Evolutionary conservation across 1,139 yeast species (phyloP).

Genomic region (Yamadazyma triangularis): DNA sequence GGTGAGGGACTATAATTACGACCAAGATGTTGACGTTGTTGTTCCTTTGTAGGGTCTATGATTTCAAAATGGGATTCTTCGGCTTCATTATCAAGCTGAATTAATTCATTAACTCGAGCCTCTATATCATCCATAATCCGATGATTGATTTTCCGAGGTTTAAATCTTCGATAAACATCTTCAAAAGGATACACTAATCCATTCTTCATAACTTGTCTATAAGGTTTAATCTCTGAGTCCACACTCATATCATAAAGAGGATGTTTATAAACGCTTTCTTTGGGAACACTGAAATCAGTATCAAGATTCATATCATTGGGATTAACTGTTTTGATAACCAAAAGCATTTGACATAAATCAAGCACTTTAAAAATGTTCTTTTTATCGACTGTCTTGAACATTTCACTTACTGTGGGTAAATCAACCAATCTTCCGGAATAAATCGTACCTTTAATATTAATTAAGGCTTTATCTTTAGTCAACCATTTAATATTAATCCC

Average conservation of each 20-base stretch:
- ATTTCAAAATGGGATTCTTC: constrained; percentile 78
- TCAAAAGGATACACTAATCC: constrained; percentile 79
- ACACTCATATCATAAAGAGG: constrained; percentile 42
- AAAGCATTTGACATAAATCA: constrained; percentile 80
- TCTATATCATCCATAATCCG: constrained; percentile 65
- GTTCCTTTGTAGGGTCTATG: constrained; percentile 45
- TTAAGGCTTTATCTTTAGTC: constrained; percentile 74
- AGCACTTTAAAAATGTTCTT: constrained; percentile 84
- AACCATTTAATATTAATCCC: constrained; percentile 77
- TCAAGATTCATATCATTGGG: constrained; percentile 37
- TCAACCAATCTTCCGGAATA: constrained; percentile 88
- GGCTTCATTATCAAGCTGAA: constrained; percentile 76
- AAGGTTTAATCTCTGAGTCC: constrained; percentile 36
- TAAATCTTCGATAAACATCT: constrained; percentile 45
- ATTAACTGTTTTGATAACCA: constrained; percentile 64
- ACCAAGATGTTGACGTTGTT: constrained; percentile 12
- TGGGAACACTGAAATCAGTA: constrained; percentile 37
- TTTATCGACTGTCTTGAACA: constrained; percentile 83
- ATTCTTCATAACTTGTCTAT: constrained; percentile 55
- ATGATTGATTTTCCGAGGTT: constrained; percentile 45
- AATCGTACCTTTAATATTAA: constrained; percentile 46
- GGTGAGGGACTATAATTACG: constrained; percentile 14
- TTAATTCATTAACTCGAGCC: constrained; percentile 69
- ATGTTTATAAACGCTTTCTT: constrained; percentile 36
- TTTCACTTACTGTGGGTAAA: constrained; percentile 83